Percentiles rank a stretch among this genome's conserved stretches.
Conservation (phyloP, 2,329 filamentous ascomycete genomes). For the Xylaria sp. region DNA sequence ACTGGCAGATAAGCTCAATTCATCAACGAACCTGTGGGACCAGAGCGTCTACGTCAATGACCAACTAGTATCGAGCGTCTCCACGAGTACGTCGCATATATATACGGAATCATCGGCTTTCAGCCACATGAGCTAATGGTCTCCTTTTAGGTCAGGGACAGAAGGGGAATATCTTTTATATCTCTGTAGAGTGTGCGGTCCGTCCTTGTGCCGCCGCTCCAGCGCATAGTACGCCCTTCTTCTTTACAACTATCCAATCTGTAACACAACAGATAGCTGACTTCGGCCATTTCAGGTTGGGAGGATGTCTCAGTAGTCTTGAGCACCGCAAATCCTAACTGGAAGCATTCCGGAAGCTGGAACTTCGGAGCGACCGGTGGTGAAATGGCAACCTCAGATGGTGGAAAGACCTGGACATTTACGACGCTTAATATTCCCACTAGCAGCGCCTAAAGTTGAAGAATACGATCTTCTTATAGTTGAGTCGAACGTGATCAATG, state of each 20-base stretch:
- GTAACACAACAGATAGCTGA: not conserved
- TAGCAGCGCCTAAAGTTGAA: not conserved
- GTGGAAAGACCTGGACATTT: constrained; percentile 21
- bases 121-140: not conserved
- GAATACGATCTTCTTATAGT: not conserved
- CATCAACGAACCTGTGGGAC: constrained; percentile 17
- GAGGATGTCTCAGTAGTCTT: constrained; percentile 20
- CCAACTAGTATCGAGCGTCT: constrained; percentile 11
- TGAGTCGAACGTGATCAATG: not conserved
- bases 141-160: constrained; percentile 21
- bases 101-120: not conserved
- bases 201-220: constrained; percentile 22
- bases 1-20: constrained; percentile 18
- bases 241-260: not conserved
- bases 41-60: constrained; percentile 20
- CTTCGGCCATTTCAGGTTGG: constrained; percentile 13
- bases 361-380: constrained; percentile 26
- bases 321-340: constrained; percentile 11
- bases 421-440: constrained; percentile 16
- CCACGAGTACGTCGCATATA: constrained; percentile 15
- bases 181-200: constrained; percentile 21
- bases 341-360: constrained; percentile 16
- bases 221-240: constrained; percentile 16
- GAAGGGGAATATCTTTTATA: constrained; percentile 23
- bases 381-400: constrained; percentile 23